Conservation (phyloP, 2,329 filamentous ascomycete species). For the Aspergillus jensenii region DNA sequence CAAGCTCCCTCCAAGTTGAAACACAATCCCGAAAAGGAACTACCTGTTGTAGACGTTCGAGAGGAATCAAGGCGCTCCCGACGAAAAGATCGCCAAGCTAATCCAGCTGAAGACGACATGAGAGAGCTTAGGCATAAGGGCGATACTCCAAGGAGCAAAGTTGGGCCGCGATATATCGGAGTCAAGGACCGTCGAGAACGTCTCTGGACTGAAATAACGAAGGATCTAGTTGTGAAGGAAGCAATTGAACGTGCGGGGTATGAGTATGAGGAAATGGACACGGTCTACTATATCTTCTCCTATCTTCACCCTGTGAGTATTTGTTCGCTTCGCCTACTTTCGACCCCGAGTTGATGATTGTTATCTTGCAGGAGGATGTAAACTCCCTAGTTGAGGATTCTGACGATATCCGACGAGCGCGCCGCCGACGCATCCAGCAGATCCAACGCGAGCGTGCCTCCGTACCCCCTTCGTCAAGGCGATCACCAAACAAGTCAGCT, state of each 20-base stretch:
- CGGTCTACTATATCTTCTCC: conserved; percentile 89
- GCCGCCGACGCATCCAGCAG: conserved; percentile 58
- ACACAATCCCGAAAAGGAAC: conserved; percentile 69
- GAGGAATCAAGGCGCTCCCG: conserved; percentile 77
- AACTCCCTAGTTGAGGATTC: conserved; percentile 78
- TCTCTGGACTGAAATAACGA: conserved; percentile 97
- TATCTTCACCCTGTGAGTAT: conserved; percentile 79
- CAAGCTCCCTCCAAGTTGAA: conserved; percentile 83
- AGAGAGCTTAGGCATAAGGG: conserved; percentile 55
- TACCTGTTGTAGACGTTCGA: conserved; percentile 51
- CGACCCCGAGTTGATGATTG: not conserved
- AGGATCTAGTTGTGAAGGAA: conserved; percentile 82
- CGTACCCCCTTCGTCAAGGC: conserved; percentile 21
- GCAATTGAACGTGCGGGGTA: conserved; percentile 84
- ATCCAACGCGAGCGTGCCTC: conserved; percentile 51
- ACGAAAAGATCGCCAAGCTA: conserved; percentile 72
- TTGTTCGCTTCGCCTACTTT: not conserved
- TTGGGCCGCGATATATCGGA: conserved; percentile 46
- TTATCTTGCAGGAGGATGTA: conserved; percentile 71
- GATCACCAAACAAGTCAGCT: conserved; percentile 10
- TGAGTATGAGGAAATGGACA: conserved; percentile 84
- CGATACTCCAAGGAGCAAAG: conserved; percentile 42
- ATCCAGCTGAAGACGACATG: conserved; percentile 70
- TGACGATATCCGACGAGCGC: conserved; percentile 72
- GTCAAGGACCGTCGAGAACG: conserved; percentile 50